A percentile compares a stretch with the other conserved stretches of the same genome.
Conservation (phyloP, 2,329 filamentous ascomycete species). For the Dactylellina haptotyla region DNA sequence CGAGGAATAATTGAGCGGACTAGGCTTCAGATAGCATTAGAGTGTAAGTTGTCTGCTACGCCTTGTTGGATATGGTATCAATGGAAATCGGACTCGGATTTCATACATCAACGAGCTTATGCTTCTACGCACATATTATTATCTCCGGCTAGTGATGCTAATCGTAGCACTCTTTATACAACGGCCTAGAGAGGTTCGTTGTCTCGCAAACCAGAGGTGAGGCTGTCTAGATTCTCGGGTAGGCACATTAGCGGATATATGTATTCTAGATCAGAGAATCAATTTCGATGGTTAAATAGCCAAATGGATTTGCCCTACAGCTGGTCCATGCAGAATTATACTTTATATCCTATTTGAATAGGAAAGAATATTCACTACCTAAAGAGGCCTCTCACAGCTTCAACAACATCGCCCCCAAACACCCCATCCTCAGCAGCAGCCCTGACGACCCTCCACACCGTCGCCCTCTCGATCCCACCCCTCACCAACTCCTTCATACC, state of each 20-base stretch:
- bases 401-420: conserved; percentile 57
- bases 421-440: conserved; percentile 56
- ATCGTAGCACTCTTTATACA: too few species aligned
- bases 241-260: too few species aligned
- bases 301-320: background rate
- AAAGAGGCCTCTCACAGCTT: background rate
- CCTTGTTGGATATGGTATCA: background rate
- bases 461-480: conserved; percentile 3
- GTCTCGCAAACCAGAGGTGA: too few species aligned
- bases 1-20: background rate
- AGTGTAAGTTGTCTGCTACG: background rate
- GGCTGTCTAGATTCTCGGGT: too few species aligned
- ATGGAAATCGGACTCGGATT: background rate
- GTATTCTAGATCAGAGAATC: too few species aligned
- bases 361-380: background rate
- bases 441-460: conserved; percentile 49
- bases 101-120: background rate
- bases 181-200: too few species aligned
- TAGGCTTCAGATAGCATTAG: background rate
- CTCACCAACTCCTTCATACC: conserved; percentile 25
- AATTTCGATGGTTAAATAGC: too few species aligned
- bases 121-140: too few species aligned
- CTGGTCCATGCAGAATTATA: background rate
- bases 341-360: background rate
- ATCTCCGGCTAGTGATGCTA: too few species aligned